Evolutionary conservation across 2,329 filamentous ascomycete genomes (phyloP).

Genomic region (Chaetomium sp.): DNA sequence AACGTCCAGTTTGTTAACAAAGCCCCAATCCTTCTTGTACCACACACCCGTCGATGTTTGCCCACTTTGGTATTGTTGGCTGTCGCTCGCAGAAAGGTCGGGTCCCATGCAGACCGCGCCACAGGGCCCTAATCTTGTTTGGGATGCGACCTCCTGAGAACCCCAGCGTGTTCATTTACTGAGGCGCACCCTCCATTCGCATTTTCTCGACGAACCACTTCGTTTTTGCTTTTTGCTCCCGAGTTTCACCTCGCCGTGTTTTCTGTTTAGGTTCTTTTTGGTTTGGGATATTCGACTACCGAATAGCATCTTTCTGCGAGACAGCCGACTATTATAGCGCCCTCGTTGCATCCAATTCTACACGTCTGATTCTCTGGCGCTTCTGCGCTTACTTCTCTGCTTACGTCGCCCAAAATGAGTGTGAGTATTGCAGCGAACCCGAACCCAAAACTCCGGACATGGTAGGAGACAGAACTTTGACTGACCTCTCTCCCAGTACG

Average conservation of each 20-base stretch:
- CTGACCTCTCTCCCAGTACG: slow-evolving; percentile 25
- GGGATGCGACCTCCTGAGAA: slow-evolving; percentile 33
- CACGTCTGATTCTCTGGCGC: not conserved
- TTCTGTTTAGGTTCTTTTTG: not conserved
- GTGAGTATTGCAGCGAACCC: slow-evolving; percentile 3
- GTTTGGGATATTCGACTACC: slow-evolving; percentile 5
- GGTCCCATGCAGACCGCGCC: slow-evolving; percentile 28
- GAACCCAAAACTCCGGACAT: not conserved
- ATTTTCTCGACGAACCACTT: slow-evolving; percentile 16
- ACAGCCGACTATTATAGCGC: not conserved
- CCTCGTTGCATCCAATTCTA: not conserved
- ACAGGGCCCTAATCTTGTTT: slow-evolving; percentile 33
- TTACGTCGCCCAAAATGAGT: slow-evolving; percentile 19
- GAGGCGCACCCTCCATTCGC: slow-evolving; percentile 14
- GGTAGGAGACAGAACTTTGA: not conserved
- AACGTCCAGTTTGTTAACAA: not conserved
- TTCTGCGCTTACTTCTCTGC: slow-evolving; percentile 21
- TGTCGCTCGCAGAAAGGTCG: slow-evolving; percentile 1
- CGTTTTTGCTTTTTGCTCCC: not conserved
- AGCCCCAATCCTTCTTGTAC: not conserved
- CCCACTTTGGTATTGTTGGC: not conserved
- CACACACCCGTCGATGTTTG: not conserved
- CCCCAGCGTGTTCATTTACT: slow-evolving; percentile 26
- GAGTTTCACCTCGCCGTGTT: not conserved
- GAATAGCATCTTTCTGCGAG: not conserved